phyloP scores from a whole-genome alignment of 306 rosid species.

The Casuarina cunninghamiana region DNA sequence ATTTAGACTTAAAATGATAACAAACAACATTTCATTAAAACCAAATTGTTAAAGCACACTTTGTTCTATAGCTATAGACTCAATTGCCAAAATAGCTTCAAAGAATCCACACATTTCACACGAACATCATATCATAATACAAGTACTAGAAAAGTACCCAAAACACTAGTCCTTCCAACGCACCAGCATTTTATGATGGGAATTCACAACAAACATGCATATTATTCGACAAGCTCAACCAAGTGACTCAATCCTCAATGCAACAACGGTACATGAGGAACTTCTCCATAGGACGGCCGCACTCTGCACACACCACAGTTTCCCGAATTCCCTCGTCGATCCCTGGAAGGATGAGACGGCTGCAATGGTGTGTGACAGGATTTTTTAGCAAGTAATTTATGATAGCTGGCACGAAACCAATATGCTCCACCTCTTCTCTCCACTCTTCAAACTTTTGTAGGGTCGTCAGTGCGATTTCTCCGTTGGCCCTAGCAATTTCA shows the following conservation, averaged over 20 bases:
- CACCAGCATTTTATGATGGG: background rate
- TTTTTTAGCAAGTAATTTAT: constrained; percentile 16
- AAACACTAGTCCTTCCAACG: background rate
- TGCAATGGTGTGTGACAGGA: constrained; percentile 49
- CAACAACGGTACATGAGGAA: constrained; percentile 93
- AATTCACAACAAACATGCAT: background rate
- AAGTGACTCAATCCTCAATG: constrained; percentile 27
- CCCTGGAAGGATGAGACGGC: constrained; percentile 75
- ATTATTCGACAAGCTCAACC: background rate
- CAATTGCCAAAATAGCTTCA: background rate
- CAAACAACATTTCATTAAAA: background rate
- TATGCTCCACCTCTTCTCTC: constrained; percentile 26
- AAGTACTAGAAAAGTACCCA: background rate
- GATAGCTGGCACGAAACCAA: constrained; percentile 51
- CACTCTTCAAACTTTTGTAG: constrained; percentile 45
- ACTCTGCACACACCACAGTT: constrained; percentile 77
- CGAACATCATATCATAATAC: background rate
- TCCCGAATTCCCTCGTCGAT: constrained; percentile 64
- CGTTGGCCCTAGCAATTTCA: constrained; percentile 70
- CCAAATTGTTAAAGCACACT: background rate
- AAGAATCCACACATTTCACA: background rate
- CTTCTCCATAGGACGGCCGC: constrained; percentile 89
- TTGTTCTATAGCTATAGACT: background rate
- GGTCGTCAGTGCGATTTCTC: constrained; percentile 44
- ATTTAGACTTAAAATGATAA: no score